Base-by-base conservation (phyloP, 1,284 basidiomycete genomes). In the Ganoderma multipileum region DNA sequence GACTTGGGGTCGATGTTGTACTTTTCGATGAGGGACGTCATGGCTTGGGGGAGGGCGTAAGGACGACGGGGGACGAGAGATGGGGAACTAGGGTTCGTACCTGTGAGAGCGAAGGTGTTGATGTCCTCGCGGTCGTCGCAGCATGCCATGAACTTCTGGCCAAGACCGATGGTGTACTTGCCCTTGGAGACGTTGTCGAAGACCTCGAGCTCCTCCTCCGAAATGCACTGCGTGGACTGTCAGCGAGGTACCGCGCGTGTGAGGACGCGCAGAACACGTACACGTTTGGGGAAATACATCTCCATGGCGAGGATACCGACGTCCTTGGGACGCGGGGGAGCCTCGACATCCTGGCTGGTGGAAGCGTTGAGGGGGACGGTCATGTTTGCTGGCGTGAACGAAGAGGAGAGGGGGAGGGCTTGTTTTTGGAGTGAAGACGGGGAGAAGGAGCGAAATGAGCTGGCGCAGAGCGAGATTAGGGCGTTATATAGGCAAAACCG, bases 111-210 rank as follows among this genome's bases (percentile, higher is more conserved):
- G 81, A 99, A 97, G 38, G 97, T 98, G 89, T 98, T 98, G 87
- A 99, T 98, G 84, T 99, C 97, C 83, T 99, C 97, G 71, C 93
- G 90, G 87, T 98, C 96, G 79, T 98, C 96, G 72, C 94, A 95
- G 88, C 94, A 98, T 44, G 96, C 95, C 97, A 99, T 99, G 86
- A 90, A 97, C 83, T 98, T 92, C 82, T 98, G 96, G 69, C 97
- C 98, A 60, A 99, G 92, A 78, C 98, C 98, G 79, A 99, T 98
- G 76, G 98, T 99, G 87, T 99, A 99, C 85, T 99, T 99, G 75
- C 98, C 97, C 81, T 95, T 91, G 72, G 95, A 84, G 54, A 98
- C 98, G 76, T 95, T 95, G 79, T 99, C 97, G 83, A 95, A 99
- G 72, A 90, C 93, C 82, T 99, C 97, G 67, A 98, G 91, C 76